These are phyloP conservation scores for Plantago coronopus DNA, from an alignment of 305 asterid genomes.

Conservation along the genomic window DNA sequence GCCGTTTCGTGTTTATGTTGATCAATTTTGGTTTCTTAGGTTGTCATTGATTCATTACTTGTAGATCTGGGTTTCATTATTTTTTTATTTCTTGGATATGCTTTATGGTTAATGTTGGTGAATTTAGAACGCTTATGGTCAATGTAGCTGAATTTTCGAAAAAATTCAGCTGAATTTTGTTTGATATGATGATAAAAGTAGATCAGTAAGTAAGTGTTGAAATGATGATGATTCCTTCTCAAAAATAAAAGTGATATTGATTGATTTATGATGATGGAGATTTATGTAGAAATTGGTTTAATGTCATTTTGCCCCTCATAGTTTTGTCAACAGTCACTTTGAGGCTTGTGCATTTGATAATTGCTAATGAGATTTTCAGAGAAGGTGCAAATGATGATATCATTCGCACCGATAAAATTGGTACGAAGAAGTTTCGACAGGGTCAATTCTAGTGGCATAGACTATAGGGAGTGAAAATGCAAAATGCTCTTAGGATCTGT, in stretches of 20 bases:
- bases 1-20: neutral
- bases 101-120: neutral
- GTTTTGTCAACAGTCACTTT: neutral
- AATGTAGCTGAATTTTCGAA: neutral
- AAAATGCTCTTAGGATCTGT: no score
- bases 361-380: no score
- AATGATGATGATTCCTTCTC: neutral
- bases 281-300: neutral
- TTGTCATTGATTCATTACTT: neutral
- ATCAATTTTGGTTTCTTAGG: constrained; percentile 1
- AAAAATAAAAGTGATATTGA: no score
- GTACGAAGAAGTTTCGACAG: neutral
- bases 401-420: no score
- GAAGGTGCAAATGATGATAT: no score
- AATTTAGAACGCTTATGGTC: neutral
- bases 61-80: constrained; percentile 7
- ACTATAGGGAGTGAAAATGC: no score
- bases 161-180: neutral
- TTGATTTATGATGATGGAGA: neutral
- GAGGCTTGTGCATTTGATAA: no score
- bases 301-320: constrained; percentile 14
- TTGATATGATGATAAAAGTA: neutral
- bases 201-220: neutral
- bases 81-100: constrained; percentile 14
- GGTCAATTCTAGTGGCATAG: neutral